Evolutionary conservation across 345 rosid genomes (phyloP).

Genomic region (Carallia brachiata): DNA sequence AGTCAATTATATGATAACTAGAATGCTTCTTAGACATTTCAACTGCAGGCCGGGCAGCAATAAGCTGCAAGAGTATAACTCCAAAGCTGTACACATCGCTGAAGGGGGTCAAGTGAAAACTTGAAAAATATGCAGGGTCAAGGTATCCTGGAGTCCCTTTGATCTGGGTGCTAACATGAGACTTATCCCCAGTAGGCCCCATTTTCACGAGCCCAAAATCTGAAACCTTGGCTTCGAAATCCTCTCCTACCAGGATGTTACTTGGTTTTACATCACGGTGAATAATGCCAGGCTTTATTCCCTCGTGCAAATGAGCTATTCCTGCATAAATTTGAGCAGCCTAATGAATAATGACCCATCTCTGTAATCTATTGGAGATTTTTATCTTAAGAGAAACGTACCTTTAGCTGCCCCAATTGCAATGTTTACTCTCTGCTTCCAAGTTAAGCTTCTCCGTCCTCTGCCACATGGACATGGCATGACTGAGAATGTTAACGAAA

Average conservation of each 20-base stretch:
- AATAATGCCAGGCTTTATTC: slow-evolving; percentile 51
- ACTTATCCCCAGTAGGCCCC: slow-evolving; percentile 55
- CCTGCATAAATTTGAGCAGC: slow-evolving; percentile 28
- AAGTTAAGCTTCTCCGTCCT: slow-evolving; percentile 41
- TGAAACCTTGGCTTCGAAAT: slow-evolving; percentile 53
- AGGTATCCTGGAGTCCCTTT: slow-evolving; percentile 69
- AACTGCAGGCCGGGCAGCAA: slow-evolving; percentile 48
- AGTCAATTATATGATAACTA: slow-evolving; percentile 45
- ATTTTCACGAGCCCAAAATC: slow-evolving; percentile 56
- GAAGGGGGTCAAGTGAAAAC: slow-evolving; percentile 48
- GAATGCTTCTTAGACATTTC: slow-evolving; percentile 28
- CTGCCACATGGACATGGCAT: slow-evolving; percentile 37
- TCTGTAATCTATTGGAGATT: background rate
- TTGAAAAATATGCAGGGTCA: slow-evolving; percentile 62
- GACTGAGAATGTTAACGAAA: slow-evolving; percentile 1
- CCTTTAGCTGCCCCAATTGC: slow-evolving; percentile 73
- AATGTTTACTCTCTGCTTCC: slow-evolving; percentile 55
- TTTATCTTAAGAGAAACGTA: background rate
- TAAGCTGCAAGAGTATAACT: slow-evolving; percentile 61
- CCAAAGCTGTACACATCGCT: slow-evolving; percentile 64
- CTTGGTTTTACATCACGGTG: slow-evolving; percentile 67
- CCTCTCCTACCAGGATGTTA: slow-evolving; percentile 54
- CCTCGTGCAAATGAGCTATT: slow-evolving; percentile 57
- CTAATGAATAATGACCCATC: background rate
- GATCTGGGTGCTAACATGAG: slow-evolving; percentile 57